Base-by-base conservation (phyloP, 768 basidiomycete species). In the Xerocomus potaroensis region DNA sequence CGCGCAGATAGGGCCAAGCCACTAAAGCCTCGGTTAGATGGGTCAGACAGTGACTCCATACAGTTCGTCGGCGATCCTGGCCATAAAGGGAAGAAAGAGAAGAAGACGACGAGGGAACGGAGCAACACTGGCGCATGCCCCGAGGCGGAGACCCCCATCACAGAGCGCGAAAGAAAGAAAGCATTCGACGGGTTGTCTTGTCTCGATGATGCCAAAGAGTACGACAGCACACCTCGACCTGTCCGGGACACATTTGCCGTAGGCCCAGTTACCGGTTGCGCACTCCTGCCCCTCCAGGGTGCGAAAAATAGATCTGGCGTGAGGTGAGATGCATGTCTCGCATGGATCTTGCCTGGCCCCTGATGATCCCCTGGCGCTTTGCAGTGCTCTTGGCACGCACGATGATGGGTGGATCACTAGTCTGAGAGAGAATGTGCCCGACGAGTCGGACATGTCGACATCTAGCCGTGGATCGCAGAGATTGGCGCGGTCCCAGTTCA, bases 201-300 rank as follows among this genome's bases (percentile, higher is more conserved):
- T 9, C 53, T 53, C 6, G 29, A 39, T 16, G 27, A n/a, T 1
- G 55, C 49, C 9, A 40, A 30, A 9, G 59, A 60, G 10, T 27
- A 24, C 18, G 55, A 65, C 18, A 52, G 32, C 19, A 65, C 65
- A 2, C 65, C 63, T 38, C 55, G 63, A 27, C 65, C 63, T 5
- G 6, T 26, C 19, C 43, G 46, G 35, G n/a, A 41, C 7, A 15
- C 23, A 15, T 19, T 19, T 6, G 29, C 27, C 9, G 3, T 10
- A 2, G 43, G 21, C 26, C 32, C 27, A 9, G n/a, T 21, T 11
- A 21, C 9, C 22, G 24, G 45, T 21, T n/a, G 22, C 10, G 24
- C 16, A 38, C 31, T 18, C 8, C 44, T 44, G 3, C 63, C 63
- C n/a, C 35, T 65, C 15, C 54, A 55, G 26, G 7, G 48, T 12